Conservation (phyloP, 495 filamentous ascomycete genomes). For the Mycothermus thermophilus region DNA sequence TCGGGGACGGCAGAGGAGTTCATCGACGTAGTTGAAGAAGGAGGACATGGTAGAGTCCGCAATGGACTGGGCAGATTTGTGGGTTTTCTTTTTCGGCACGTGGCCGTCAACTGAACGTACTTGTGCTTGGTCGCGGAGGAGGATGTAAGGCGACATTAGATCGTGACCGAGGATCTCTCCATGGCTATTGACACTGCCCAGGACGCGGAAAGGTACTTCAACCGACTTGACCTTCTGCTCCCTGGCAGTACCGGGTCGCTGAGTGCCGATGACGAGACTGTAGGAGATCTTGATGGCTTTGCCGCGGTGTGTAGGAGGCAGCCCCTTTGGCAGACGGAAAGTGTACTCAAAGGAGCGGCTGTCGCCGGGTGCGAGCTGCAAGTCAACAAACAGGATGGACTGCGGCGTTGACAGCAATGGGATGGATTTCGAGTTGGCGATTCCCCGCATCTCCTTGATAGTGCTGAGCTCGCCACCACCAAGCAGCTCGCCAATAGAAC, state of each 20-base stretch:
- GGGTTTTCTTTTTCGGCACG: conserved; percentile 6
- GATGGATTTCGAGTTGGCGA: conserved; percentile 63
- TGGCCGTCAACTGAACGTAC: conserved; percentile 35
- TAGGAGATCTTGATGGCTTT: conserved; percentile 91
- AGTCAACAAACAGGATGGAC: conserved; percentile 89
- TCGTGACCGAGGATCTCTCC: conserved; percentile 60
- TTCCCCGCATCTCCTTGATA: conserved; percentile 84
- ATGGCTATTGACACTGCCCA: conserved; percentile 68
- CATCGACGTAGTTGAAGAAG: conserved; percentile 66
- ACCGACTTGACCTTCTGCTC: conserved; percentile 83
- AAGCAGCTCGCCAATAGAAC: conserved; percentile 73
- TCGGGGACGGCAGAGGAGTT: conserved; percentile 52
- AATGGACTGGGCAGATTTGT: conserved; percentile 5
- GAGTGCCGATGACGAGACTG: conserved; percentile 82
- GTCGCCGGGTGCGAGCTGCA: conserved; percentile 76
- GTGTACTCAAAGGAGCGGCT: conserved; percentile 75
- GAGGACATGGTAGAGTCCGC: conserved; percentile 36
- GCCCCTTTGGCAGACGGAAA: conserved; percentile 69
- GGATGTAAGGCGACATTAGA: conserved; percentile 82
- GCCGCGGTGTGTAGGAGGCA: conserved; percentile 82
- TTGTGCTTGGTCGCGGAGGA: conserved; percentile 74
- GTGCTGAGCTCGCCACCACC: conserved; percentile 78
- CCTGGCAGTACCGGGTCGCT: conserved; percentile 59
- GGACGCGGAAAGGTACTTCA: conserved; percentile 86
- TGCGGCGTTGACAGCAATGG: conserved; percentile 91